phyloP scores from a whole-genome alignment of 768 basidiomycete species.

The Rhodotorula sphaerocarpa region DNA sequence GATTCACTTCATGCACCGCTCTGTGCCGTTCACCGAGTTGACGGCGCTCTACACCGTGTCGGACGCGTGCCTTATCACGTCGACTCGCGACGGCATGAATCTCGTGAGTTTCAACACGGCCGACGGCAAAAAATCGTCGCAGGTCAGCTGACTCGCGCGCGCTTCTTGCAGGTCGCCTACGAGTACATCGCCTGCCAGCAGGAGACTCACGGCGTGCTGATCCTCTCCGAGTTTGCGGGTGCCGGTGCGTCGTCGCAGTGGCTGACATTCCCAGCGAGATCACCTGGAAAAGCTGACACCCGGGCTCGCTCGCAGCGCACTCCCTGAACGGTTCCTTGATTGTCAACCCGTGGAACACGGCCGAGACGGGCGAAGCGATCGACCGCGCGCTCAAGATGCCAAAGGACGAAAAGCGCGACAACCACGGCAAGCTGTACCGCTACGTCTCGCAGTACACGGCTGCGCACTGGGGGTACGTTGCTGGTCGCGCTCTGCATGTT shows the following conservation, averaged over 20 bases:
- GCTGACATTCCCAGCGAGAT: too few species aligned
- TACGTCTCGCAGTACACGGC: conserved; percentile 93
- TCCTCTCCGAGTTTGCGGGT: conserved; percentile 95
- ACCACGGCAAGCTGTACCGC: conserved; percentile 87
- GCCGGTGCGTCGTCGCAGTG: conserved; percentile 57
- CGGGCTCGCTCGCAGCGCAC: conserved; percentile 35
- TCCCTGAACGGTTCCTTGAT: conserved; percentile 82
- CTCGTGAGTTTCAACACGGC: conserved; percentile 66
- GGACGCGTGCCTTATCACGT: conserved; percentile 90
- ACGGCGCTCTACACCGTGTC: conserved; percentile 95
- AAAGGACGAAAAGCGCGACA: conserved; percentile 69
- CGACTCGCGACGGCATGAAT: conserved; percentile 98
- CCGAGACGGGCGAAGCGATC: conserved; percentile 95
- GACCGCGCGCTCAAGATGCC: conserved; percentile 89
- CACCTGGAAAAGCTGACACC: too few species aligned
- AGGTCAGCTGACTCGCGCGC: conserved; percentile 6
- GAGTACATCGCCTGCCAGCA: conserved; percentile 96
- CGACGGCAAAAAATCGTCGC: too few species aligned
- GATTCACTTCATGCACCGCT: conserved; percentile 99
- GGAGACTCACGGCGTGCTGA: conserved; percentile 87
- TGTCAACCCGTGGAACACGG: conserved; percentile 99
- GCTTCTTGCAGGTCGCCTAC: conserved; percentile 72
- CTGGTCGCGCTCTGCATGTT: not conserved
- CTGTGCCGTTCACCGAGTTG: conserved; percentile 81
- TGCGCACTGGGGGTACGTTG: conserved; percentile 58